Evolutionary conservation across 2,329 filamentous ascomycete species (phyloP).

Genomic region (Aspergillus puulaauensis): DNA sequence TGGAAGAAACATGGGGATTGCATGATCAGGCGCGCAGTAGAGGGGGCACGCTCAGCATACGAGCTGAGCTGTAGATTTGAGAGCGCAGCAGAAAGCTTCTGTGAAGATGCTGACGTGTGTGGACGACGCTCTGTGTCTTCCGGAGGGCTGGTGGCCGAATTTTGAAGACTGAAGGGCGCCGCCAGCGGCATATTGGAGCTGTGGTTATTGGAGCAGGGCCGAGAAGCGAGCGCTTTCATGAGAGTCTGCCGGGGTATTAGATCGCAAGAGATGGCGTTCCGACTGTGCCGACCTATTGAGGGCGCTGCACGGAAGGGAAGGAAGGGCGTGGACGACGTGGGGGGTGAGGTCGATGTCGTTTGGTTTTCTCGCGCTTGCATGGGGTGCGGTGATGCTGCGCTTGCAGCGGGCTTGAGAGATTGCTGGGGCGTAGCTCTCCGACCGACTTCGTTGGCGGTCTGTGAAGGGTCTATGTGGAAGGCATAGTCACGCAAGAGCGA

Average conservation of each 20-base stretch:
- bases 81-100: constrained; percentile 63
- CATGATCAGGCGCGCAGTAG: constrained; percentile 60
- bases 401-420: constrained; percentile 18
- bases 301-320: constrained; percentile 36
- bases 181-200: constrained; percentile 61
- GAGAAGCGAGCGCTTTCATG: constrained; percentile 75
- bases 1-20: constrained; percentile 98
- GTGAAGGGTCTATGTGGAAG: constrained; percentile 43
- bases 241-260: constrained; percentile 75
- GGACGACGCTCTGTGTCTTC: constrained; percentile 36
- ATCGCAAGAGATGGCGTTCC: constrained; percentile 60
- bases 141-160: constrained; percentile 28
- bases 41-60: constrained; percentile 45
- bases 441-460: constrained; percentile 36
- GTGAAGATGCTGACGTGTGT: constrained; percentile 49
- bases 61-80: constrained; percentile 49
- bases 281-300: constrained; percentile 39
- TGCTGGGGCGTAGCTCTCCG: constrained; percentile 20
- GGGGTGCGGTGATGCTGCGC: constrained; percentile 18
- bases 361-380: constrained; percentile 26
- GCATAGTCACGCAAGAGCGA: constrained; percentile 46
- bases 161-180: constrained; percentile 63
- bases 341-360: constrained; percentile 24
- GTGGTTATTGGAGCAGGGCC: constrained; percentile 51
- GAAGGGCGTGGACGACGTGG: constrained; percentile 25